Conservation (phyloP, 805 yeast species). For the Candida hispaniensis region DNA sequence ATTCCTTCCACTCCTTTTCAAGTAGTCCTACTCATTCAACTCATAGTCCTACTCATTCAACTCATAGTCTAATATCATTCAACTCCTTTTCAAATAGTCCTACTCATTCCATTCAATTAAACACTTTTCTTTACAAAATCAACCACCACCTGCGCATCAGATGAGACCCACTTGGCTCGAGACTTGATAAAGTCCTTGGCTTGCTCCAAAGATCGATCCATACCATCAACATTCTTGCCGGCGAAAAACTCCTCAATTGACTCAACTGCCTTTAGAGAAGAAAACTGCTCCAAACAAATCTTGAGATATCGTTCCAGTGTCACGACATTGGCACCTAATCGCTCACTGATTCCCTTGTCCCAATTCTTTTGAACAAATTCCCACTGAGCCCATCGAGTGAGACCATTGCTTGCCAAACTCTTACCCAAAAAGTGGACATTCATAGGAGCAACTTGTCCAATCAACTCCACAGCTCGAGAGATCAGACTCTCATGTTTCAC, state of each 20-base stretch:
- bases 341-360: conserved; percentile 31
- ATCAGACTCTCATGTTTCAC: conserved; percentile 33
- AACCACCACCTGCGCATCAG: conserved; percentile 34
- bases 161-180: conserved; percentile 40
- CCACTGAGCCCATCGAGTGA: conserved; percentile 39
- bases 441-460: conserved; percentile 40
- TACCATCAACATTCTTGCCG: conserved; percentile 40
- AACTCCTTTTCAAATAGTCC: too few relatives aligned
- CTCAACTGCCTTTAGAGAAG: conserved; percentile 29
- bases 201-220: conserved; percentile 48
- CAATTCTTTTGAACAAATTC: conserved; percentile 40
- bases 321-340: conserved; percentile 41
- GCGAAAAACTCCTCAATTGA: conserved; percentile 38
- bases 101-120: too few relatives aligned
- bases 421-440: conserved; percentile 44
- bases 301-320: conserved; percentile 40
- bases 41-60: too few relatives aligned
- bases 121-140: conserved; percentile 35
- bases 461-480: conserved; percentile 32
- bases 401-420: conserved; percentile 38
- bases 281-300: conserved; percentile 30
- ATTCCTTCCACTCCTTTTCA: too few relatives aligned
- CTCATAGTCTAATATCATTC: too few relatives aligned
- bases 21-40: too few relatives aligned
- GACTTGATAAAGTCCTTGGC: conserved; percentile 45